Conservation (phyloP, 2,329 filamentous ascomycete species). For the Hyphodiscus sp. region DNA sequence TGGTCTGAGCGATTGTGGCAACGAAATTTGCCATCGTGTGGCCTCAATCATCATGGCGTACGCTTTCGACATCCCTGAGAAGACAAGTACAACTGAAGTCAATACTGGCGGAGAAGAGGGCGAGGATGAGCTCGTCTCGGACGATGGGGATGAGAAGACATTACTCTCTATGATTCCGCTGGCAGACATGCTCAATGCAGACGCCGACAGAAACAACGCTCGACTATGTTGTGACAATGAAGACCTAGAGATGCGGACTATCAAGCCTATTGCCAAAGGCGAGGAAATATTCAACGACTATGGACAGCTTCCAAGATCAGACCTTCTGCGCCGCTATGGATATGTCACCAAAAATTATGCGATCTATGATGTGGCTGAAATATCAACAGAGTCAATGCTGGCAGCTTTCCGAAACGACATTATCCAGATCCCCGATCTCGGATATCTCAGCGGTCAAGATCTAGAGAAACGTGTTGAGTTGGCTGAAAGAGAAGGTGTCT, state of each 20-base stretch:
- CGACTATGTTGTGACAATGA: conserved; percentile 30
- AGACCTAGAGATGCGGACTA: conserved; percentile 55
- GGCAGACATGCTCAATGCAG: conserved; percentile 66
- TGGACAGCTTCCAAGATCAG: conserved; percentile 58
- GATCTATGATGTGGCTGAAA: conserved; percentile 59
- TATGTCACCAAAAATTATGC: conserved; percentile 61
- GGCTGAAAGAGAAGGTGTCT: conserved; percentile 47
- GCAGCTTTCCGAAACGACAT: conserved; percentile 12
- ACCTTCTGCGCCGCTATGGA: conserved; percentile 61
- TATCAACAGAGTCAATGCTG: conserved; percentile 45
- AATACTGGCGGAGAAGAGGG: conserved; percentile 42
- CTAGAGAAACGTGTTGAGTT: conserved; percentile 32
- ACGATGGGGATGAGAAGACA: conserved; percentile 38
- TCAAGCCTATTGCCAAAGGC: conserved; percentile 48
- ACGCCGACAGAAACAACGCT: conserved; percentile 60
- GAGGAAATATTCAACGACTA: conserved; percentile 64
- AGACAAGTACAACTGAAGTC: conserved; percentile 29
- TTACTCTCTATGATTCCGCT: conserved; percentile 62
- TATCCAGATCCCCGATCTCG: conserved; percentile 4
- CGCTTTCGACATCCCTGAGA: conserved; percentile 54
- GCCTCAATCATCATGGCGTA: conserved; percentile 68
- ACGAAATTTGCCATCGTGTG: conserved; percentile 52
- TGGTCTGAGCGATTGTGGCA: conserved; percentile 36
- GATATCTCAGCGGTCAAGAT: conserved; percentile 22
- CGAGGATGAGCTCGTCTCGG: conserved; percentile 38